phyloP scores from a whole-genome alignment of 1,284 basidiomycete genomes.

The Marasmius sp. region DNA sequence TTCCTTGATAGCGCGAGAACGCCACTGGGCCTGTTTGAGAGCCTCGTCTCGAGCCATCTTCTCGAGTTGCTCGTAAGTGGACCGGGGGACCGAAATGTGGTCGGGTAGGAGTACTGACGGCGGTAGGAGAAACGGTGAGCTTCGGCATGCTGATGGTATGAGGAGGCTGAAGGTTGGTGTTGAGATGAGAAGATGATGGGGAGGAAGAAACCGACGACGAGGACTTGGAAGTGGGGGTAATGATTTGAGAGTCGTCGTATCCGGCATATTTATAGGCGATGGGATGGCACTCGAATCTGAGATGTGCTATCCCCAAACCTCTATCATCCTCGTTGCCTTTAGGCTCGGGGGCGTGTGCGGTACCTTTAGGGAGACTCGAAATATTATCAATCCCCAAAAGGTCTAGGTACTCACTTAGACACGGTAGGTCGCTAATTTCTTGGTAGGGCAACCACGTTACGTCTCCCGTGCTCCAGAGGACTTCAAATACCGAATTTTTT shows the following conservation, averaged over 20 bases:
- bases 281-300: not conserved
- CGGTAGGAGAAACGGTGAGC: not conserved
- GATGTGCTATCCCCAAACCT: not conserved
- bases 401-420: slow-evolving; percentile 22
- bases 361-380: not conserved
- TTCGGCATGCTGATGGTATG: not conserved
- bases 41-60: not conserved
- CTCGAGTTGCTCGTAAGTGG: not conserved
- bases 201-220: not conserved
- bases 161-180: not conserved
- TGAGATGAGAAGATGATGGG: not conserved
- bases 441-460: not conserved
- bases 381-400: slow-evolving; percentile 13
- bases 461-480: slow-evolving; percentile 28
- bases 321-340: not conserved
- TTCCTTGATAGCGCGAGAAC: not conserved
- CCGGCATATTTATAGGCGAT: not conserved
- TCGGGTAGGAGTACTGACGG: not conserved
- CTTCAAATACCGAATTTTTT: slow-evolving; percentile 19
- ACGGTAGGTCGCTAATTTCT: slow-evolving; percentile 19
- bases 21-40: not conserved
- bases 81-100: not conserved
- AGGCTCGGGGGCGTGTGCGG: not conserved
- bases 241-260: not conserved
- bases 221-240: not conserved